Evolutionary conservation across 106 monocot species (phyloP).

Genomic region (Dactylorhiza incarnata): DNA sequence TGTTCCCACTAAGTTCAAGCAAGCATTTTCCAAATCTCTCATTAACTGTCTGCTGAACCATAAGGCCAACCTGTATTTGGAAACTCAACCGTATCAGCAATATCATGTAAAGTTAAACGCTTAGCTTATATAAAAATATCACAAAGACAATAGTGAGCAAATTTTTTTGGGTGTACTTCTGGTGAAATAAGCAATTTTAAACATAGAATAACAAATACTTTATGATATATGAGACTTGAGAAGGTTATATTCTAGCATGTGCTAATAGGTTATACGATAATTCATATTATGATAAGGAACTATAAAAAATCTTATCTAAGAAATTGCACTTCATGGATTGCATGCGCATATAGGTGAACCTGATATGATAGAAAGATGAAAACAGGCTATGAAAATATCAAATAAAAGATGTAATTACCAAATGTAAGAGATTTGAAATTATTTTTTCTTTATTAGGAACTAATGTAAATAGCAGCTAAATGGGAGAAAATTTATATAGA

Average conservation of each 20-base stretch:
- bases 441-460: not conserved
- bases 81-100: not conserved
- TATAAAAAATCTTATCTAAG: not conserved
- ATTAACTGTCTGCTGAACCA: slow-evolving; percentile 77
- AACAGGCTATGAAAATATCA: not conserved
- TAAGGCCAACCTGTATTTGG: slow-evolving; percentile 68
- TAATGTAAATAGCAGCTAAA: not conserved
- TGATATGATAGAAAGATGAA: not conserved
- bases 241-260: not conserved
- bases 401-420: not conserved
- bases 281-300: not conserved
- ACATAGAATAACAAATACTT: not conserved
- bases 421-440: not conserved
- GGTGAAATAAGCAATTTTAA: not conserved
- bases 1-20: slow-evolving; percentile 90
- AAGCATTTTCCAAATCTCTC: slow-evolving; percentile 82
- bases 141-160: not conserved
- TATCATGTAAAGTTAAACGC: not conserved
- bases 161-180: not conserved
- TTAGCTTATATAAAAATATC: not conserved
- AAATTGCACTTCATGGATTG: not conserved
- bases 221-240: not conserved
- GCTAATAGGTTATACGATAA: not conserved
- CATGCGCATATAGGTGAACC: not conserved
- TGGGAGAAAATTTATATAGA: not conserved